These are phyloP conservation scores for Comarum palustre DNA, from an alignment of 306 rosid species.

Conservation along the genomic window DNA sequence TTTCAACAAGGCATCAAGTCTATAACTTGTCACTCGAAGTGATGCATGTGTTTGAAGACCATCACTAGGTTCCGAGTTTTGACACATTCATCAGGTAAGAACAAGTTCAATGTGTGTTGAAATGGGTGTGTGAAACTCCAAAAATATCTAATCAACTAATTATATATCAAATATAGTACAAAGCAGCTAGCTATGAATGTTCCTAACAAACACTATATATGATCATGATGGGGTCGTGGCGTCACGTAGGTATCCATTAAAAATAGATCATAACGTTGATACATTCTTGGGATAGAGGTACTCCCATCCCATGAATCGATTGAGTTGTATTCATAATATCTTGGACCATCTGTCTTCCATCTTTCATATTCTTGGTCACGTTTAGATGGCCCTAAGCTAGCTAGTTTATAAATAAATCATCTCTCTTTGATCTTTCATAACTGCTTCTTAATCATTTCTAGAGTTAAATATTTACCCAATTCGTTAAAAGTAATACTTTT, in stretches of 20 bases:
- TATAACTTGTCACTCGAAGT: neutral
- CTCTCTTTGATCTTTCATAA: too few species aligned
- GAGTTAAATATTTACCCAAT: too few species aligned
- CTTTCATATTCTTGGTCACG: constrained; percentile 20
- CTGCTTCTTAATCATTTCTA: too few species aligned
- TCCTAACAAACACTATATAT: neutral
- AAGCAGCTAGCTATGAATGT: neutral
- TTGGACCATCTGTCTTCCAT: neutral
- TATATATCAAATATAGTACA: too few species aligned
- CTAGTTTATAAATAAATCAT: neutral
- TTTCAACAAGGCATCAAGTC: too few species aligned
- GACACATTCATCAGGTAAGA: neutral
- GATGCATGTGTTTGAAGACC: constrained; percentile 6
- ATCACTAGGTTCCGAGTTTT: neutral
- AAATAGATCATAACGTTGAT: neutral
- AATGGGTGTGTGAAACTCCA: neutral
- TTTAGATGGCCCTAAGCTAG: neutral
- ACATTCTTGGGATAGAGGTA: neutral
- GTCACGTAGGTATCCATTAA: neutral
- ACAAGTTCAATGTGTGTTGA: constrained; percentile 6
- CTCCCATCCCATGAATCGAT: neutral
- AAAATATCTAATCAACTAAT: neutral
- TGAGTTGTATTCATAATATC: too few species aligned
- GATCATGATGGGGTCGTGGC: neutral
- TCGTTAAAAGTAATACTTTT: too few species aligned